Evolutionary conservation across 805 yeast genomes (phyloP).

Genomic region (Candida coleopterorum): DNA sequence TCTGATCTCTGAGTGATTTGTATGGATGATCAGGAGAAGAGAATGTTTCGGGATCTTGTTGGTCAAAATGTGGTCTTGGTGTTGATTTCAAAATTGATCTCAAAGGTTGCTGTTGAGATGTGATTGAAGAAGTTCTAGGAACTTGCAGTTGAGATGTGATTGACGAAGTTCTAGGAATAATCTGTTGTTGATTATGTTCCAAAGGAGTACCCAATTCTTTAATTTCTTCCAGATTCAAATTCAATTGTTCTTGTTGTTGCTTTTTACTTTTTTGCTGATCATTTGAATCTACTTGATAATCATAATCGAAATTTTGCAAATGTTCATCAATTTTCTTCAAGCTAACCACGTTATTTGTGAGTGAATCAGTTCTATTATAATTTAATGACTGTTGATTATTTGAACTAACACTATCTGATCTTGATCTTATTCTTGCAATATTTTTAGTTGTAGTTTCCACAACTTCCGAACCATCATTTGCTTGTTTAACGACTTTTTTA

Average conservation of each 20-base stretch:
- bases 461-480: slow-evolving; percentile 40
- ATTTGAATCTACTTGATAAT: slow-evolving; percentile 29
- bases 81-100: slow-evolving; percentile 33
- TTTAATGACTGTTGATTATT: not conserved
- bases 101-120: slow-evolving; percentile 18
- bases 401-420: slow-evolving; percentile 25
- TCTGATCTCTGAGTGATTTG: slow-evolving; percentile 10
- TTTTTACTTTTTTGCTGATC: slow-evolving; percentile 4
- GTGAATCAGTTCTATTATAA: slow-evolving; percentile 18
- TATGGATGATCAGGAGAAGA: slow-evolving; percentile 17
- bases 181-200: not conserved
- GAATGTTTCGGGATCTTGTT: not conserved
- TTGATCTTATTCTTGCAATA: slow-evolving; percentile 29
- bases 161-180: not conserved
- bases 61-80: slow-evolving; percentile 8
- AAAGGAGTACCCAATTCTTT: slow-evolving; percentile 8
- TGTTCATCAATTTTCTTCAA: slow-evolving; percentile 40
- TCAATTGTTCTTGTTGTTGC: slow-evolving; percentile 3
- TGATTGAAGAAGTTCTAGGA: slow-evolving; percentile 5
- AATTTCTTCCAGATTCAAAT: slow-evolving; percentile 1
- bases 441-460: slow-evolving; percentile 41
- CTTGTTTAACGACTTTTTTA: slow-evolving; percentile 31
- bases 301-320: slow-evolving; percentile 39
- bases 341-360: slow-evolving; percentile 14
- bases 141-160: no score